Conservation (phyloP, 192 early-diverging fungal genomes). For the Coemansia sp. region DNA sequence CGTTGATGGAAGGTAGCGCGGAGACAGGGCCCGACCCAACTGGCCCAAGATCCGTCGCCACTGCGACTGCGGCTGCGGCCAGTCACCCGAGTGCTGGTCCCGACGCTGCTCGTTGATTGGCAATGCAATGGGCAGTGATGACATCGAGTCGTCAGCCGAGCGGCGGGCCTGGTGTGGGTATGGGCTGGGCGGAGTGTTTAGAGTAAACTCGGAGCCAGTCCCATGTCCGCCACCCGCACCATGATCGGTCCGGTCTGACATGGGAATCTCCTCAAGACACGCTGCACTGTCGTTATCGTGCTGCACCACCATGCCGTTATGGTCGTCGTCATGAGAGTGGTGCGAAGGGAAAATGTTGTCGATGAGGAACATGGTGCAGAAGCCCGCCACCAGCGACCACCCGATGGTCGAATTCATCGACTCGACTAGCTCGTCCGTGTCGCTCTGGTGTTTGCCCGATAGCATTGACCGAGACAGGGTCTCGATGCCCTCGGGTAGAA, state of each 20-base stretch:
- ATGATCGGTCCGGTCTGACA: constrained; percentile 8
- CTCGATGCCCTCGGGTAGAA: constrained; percentile 94
- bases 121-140: constrained; percentile 1
- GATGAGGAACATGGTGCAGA: constrained; percentile 87
- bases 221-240: background rate
- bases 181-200: constrained; percentile 4
- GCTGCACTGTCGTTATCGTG: constrained; percentile 40
- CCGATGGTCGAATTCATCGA: constrained; percentile 63
- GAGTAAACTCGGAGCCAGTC: constrained; percentile 30
- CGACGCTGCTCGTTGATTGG: background rate
- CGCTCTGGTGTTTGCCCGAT: constrained; percentile 7
- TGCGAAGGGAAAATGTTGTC: constrained; percentile 56
- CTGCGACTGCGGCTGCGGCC: constrained; percentile 27
- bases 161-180: background rate
- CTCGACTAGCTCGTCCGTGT: constrained; percentile 15
- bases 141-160: constrained; percentile 8
- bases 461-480: constrained; percentile 64
- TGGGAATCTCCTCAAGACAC: constrained; percentile 42
- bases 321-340: constrained; percentile 2
- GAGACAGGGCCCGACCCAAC: constrained; percentile 24
- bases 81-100: background rate
- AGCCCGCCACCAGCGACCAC: constrained; percentile 76
- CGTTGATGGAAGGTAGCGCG: constrained; percentile 58
- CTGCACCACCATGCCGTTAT: background rate
- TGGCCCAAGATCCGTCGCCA: constrained; percentile 34